A percentile compares a stretch with the other conserved stretches of the same genome.
Evolutionary conservation across 202 grass and related monocot species (phyloP).

Genomic region (Sporobolus alterniflorus): DNA sequence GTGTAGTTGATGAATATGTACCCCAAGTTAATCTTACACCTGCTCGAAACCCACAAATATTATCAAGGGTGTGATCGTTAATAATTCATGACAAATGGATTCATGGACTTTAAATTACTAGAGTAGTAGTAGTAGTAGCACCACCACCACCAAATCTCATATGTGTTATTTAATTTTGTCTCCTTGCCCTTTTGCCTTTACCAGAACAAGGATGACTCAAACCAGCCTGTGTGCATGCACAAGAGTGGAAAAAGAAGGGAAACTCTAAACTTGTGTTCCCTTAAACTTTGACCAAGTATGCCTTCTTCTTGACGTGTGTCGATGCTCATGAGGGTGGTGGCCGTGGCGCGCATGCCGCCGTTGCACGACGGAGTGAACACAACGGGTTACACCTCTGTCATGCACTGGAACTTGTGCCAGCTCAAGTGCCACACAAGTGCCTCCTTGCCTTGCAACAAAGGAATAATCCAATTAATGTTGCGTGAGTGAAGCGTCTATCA

Average conservation of each 20-base stretch:
- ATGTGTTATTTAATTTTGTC: background rate
- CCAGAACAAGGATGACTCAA: background rate
- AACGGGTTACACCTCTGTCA: conserved; percentile 52
- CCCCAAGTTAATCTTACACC: conserved; percentile 44
- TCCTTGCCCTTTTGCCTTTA: background rate
- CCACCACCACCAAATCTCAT: background rate
- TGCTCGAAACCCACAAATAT: background rate
- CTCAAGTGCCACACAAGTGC: conserved; percentile 43
- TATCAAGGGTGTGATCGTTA: too few species aligned
- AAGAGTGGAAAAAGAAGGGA: background rate
- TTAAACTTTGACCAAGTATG: background rate
- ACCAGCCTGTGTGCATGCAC: background rate
- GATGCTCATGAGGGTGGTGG: background rate
- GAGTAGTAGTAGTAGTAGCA: too few species aligned
- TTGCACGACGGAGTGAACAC: conserved; percentile 58
- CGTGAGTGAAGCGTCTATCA: background rate
- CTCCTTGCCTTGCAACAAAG: conserved; percentile 42
- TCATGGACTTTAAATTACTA: too few species aligned
- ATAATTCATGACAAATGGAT: too few species aligned
- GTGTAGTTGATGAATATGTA: conserved; percentile 88
- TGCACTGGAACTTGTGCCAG: conserved; percentile 41
- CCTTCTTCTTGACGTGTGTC: background rate
- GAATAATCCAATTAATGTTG: too few species aligned
- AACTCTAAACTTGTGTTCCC: background rate
- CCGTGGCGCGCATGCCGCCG: conserved; percentile 21